Conservation (phyloP, 305 asterid species). For the Fraxinus sp. region DNA sequence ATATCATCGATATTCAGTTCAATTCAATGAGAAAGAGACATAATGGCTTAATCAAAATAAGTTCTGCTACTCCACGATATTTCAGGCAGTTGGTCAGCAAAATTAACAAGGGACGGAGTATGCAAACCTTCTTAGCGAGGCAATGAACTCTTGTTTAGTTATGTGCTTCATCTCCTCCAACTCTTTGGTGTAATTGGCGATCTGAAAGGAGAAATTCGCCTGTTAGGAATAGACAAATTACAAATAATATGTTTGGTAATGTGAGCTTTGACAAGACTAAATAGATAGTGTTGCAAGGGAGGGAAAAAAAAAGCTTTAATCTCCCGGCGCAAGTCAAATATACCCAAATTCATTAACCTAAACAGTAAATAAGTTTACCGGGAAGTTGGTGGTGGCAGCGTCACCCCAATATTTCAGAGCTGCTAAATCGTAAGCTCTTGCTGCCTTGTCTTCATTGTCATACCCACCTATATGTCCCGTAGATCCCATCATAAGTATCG, state of each 20-base stretch:
- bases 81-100: not conserved
- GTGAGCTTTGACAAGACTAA: not conserved
- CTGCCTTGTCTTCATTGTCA: constrained; percentile 97
- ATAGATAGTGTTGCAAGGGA: not conserved
- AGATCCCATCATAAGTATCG: constrained; percentile 8
- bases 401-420: constrained; percentile 98
- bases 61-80: not conserved
- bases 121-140: constrained; percentile 80
- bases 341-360: not conserved
- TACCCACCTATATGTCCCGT: constrained; percentile 67
- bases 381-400: constrained; percentile 88
- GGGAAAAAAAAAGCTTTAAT: not conserved
- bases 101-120: not conserved
- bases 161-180: constrained; percentile 83
- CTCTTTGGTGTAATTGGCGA: constrained; percentile 67
- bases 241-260: not conserved
- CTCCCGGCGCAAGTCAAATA: not conserved
- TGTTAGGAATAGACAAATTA: constrained; percentile 2
- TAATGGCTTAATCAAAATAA: not conserved
- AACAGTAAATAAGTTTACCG: constrained; percentile 39
- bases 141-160: constrained; percentile 92
- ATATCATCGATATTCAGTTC: not conserved
- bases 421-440: constrained; percentile 94
- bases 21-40: not conserved
- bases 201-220: constrained; percentile 33